Evolutionary conservation across 1,284 basidiomycete genomes (phyloP).

Genomic region (Rhodotorula sp.): DNA sequence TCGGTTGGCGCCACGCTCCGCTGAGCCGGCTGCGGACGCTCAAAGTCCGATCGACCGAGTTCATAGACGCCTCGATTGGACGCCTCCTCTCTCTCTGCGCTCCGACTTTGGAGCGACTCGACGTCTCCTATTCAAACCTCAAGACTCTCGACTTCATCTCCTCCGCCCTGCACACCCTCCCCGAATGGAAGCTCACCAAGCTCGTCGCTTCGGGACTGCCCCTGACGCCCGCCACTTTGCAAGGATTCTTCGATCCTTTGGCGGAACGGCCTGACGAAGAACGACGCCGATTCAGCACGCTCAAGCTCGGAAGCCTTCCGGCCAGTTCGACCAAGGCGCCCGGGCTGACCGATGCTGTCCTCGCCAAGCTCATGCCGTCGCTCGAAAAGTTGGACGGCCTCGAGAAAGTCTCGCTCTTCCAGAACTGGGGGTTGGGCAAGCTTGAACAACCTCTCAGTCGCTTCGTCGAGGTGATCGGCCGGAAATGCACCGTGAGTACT

Average conservation of each 20-base stretch:
- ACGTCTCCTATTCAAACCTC: conserved; percentile 42
- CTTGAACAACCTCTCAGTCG: conserved; percentile 18
- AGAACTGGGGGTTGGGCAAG: conserved; percentile 27
- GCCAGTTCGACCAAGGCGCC: conserved; percentile 27
- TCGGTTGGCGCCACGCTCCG: conserved; percentile 29
- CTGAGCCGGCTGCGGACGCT: conserved; percentile 39
- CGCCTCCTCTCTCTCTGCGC: conserved; percentile 41
- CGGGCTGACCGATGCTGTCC: conserved; percentile 32
- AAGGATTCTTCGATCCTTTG: conserved; percentile 39
- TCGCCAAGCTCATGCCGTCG: conserved; percentile 33
- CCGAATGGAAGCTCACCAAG: conserved; percentile 36
- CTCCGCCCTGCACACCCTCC: conserved; percentile 26
- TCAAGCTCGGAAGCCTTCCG: conserved; percentile 40
- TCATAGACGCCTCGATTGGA: conserved; percentile 40
- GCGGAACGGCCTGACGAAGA: conserved; percentile 9
- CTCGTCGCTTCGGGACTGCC: conserved; percentile 42
- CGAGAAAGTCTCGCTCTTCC: conserved; percentile 34
- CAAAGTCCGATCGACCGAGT: conserved; percentile 42
- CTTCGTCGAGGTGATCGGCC: conserved; percentile 28
- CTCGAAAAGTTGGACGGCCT: conserved; percentile 37
- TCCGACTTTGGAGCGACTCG: conserved; percentile 37
- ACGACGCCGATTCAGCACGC: conserved; percentile 21
- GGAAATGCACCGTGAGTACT: conserved; percentile 19
- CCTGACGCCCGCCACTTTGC: conserved; percentile 32
- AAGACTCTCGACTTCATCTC: conserved; percentile 42